A percentile compares a stretch with the other conserved stretches of the same genome.
Conservation (phyloP, 768 basidiomycete genomes). For the Phanerodontia chrysosporium region DNA sequence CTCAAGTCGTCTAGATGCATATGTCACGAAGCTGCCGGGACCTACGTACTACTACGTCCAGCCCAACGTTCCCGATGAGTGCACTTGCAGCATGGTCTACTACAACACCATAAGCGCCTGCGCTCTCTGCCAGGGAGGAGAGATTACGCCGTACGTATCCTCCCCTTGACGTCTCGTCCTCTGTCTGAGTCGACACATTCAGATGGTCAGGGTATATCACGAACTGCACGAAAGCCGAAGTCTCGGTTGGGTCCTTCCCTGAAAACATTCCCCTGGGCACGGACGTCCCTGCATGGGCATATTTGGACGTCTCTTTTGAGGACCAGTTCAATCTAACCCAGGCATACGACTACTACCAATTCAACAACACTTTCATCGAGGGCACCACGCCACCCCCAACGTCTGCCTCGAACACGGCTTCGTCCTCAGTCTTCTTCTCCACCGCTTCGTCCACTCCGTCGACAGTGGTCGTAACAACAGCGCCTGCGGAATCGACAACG, state of each 20-base stretch:
- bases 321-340: constrained; percentile 4
- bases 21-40: not conserved
- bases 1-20: constrained; percentile 1
- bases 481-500: not conserved
- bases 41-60: constrained; percentile 38
- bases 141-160: constrained; percentile 30
- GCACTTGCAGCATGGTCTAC: constrained; percentile 52
- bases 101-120: constrained; percentile 59
- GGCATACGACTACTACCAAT: not conserved
- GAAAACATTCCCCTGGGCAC: constrained; percentile 42
- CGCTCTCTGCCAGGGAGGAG: constrained; percentile 47
- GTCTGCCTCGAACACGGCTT: not conserved
- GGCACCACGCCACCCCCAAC: not conserved
- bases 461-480: not conserved
- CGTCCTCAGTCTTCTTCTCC: not conserved
- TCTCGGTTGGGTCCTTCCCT: constrained; percentile 35
- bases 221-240: constrained; percentile 38
- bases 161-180: not conserved
- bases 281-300: constrained; percentile 60
- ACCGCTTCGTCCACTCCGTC: not conserved
- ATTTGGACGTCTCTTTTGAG: constrained; percentile 45
- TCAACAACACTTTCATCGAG: not conserved
- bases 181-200: not conserved
- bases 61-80: constrained; percentile 29
- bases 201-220: constrained; percentile 48